Conservation (phyloP, 2,329 filamentous ascomycete species). For the Aspergillus floridensis region DNA sequence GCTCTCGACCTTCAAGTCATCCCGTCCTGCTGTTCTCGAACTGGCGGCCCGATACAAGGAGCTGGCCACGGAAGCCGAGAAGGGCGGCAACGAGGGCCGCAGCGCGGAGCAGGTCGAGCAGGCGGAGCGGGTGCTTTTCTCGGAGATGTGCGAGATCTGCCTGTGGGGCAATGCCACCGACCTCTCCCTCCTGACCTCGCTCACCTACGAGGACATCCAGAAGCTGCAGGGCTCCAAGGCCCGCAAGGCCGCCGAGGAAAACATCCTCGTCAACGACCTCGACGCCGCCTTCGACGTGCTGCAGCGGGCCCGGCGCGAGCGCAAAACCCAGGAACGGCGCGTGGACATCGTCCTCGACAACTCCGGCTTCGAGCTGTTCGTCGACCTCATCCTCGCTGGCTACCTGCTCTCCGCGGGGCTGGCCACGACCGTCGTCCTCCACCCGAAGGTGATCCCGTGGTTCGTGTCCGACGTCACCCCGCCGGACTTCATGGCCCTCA, state of each 20-base stretch:
- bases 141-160: constrained; percentile 93
- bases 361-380: constrained; percentile 93
- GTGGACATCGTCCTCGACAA: constrained; percentile 97
- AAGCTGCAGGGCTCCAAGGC: constrained; percentile 89
- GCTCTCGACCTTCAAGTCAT: constrained; percentile 86
- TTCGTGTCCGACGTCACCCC: constrained; percentile 96
- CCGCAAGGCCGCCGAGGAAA: constrained; percentile 81
- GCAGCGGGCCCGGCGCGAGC: constrained; percentile 61
- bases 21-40: constrained; percentile 79
- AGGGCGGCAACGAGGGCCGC: constrained; percentile 44
- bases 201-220: constrained; percentile 94
- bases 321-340: constrained; percentile 64
- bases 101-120: constrained; percentile 54
- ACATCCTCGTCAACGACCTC: constrained; percentile 88
- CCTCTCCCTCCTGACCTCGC: constrained; percentile 80
- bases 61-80: constrained; percentile 65
- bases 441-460: constrained; percentile 95
- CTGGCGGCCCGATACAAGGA: constrained; percentile 76
- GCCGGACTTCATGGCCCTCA: constrained; percentile 76
- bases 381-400: constrained; percentile 87
- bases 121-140: constrained; percentile 75
- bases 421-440: constrained; percentile 81
- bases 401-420: constrained; percentile 82
- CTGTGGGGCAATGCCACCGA: constrained; percentile 98
- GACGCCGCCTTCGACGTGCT: constrained; percentile 67